Evolutionary conservation across 805 yeast genomes (phyloP).

Genomic region (Cyberlindnera subsufficiens): DNA sequence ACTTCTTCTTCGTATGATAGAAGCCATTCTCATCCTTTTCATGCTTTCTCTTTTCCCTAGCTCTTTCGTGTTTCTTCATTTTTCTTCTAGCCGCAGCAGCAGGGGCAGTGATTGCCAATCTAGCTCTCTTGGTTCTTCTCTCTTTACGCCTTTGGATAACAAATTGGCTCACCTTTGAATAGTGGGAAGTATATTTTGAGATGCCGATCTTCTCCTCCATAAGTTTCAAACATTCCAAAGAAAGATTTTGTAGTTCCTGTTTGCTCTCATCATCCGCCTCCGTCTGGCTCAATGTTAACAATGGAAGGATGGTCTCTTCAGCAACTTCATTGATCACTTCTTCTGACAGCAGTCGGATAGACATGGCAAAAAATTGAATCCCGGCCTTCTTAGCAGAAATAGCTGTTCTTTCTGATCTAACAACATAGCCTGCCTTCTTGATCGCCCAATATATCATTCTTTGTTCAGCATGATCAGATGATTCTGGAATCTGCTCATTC

Average conservation of each 20-base stretch:
- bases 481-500: slow-evolving; percentile 16
- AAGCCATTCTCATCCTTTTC: slow-evolving; percentile 73
- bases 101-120: slow-evolving; percentile 72
- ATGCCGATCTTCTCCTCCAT: slow-evolving; percentile 67
- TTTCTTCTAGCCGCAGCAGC: slow-evolving; percentile 76
- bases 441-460: slow-evolving; percentile 56
- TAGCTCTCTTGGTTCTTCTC: slow-evolving; percentile 69
- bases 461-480: slow-evolving; percentile 11
- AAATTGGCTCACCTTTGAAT: slow-evolving; percentile 55
- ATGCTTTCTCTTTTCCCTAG: slow-evolving; percentile 71
- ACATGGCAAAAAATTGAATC: slow-evolving; percentile 65
- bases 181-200: slow-evolving; percentile 56
- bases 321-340: slow-evolving; percentile 38
- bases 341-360: slow-evolving; percentile 42
- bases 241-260: slow-evolving; percentile 44
- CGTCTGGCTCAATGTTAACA: slow-evolving; percentile 42
- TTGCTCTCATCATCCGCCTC: slow-evolving; percentile 40
- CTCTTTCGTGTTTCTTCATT: slow-evolving; percentile 66
- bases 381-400: slow-evolving; percentile 57
- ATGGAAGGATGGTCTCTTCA: slow-evolving; percentile 47
- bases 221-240: slow-evolving; percentile 62
- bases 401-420: slow-evolving; percentile 61
- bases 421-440: slow-evolving; percentile 51
- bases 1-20: slow-evolving; percentile 56
- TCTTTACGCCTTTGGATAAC: slow-evolving; percentile 65